Evolutionary conservation across 345 rosid species (phyloP).

Genomic region (Lepidium africanum): DNA sequence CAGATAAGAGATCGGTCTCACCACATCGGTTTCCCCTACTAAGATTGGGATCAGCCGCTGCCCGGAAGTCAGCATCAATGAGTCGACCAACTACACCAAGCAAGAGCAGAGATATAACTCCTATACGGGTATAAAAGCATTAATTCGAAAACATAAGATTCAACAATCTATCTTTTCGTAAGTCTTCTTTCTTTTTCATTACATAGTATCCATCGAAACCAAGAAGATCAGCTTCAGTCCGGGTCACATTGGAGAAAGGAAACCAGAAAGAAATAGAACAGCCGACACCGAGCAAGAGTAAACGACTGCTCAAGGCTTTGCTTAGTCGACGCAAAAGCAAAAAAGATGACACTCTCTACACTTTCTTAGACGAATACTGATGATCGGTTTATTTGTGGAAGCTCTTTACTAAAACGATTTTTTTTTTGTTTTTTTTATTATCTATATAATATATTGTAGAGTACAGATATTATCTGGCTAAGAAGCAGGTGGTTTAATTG

Average conservation of each 20-base stretch:
- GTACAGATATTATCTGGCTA: too few species aligned
- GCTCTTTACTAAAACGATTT: neutral
- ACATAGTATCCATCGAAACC: slow-evolving; percentile 79
- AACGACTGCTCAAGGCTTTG: slow-evolving; percentile 80
- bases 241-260: slow-evolving; percentile 48
- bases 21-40: slow-evolving; percentile 75
- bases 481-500: too few species aligned
- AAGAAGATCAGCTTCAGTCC: slow-evolving; percentile 69
- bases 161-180: neutral
- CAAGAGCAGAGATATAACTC: slow-evolving; percentile 56
- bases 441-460: neutral
- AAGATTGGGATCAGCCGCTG: slow-evolving; percentile 62
- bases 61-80: slow-evolving; percentile 44
- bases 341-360: slow-evolving; percentile 82
- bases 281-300: slow-evolving; percentile 69
- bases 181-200: neutral
- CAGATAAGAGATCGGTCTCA: slow-evolving; percentile 70
- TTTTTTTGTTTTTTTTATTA: neutral
- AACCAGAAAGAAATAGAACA: slow-evolving; percentile 43
- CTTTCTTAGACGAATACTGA: slow-evolving; percentile 86
- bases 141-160: neutral
- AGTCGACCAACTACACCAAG: slow-evolving; percentile 66
- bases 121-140: slow-evolving; percentile 47
- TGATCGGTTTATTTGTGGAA: slow-evolving; percentile 10
- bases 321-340: slow-evolving; percentile 88